Evolutionary conservation across 2,329 filamentous ascomycete genomes (phyloP), one percentile per base, ranked within the genome.

Genomic region (Byssochlamys sp.): DNA sequence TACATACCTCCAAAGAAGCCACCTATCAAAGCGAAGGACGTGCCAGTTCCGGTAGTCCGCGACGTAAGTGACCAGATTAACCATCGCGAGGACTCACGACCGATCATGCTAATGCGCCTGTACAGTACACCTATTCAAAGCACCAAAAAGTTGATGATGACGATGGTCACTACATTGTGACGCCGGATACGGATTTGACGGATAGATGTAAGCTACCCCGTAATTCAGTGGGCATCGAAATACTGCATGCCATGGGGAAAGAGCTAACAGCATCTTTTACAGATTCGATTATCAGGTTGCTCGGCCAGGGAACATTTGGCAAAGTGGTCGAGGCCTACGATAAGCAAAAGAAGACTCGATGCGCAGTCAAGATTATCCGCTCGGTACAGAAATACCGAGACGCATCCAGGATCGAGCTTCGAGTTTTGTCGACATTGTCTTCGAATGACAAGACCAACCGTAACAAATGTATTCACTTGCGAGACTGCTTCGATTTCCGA

Each of bases 361-460:
- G 95, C 64, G 94, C 94, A 33, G 90, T 99, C 74, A 99, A 99
- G 74, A 95, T 99, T 72, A 97, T 99, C 63, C 87, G 94, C 65
- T 96, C 94, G 1, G 94, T 99, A 11, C 94, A 96, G 69, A 99
- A 99, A 72, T 99, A 99, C 70, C 87, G 94, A 52, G 94, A 99
- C 75, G 94, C 94, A 35, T 95, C 90, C 7, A 85, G 91, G 62
- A 99, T 99, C 66, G 94, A 99, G 72, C 79, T 99, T 35, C 85
- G 94, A 60, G 94, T 99, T 3, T 78, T 99, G 11, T 91, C 91
- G 58, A 99, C 94, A 0, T 79, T 99, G 52, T 88, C 91, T 63
- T 89, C 89, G 50, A 97, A 97, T 71, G 94, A 99, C 71, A 84
- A 86, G 59, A 84, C 88, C 63, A 97, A 99, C 73, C 84, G 91